Percentiles rank a stretch among this genome's conserved stretches.
These are phyloP conservation scores for Penicillium pulvis DNA, from an alignment of 495 filamentous ascomycete species.

Conservation along the genomic window DNA sequence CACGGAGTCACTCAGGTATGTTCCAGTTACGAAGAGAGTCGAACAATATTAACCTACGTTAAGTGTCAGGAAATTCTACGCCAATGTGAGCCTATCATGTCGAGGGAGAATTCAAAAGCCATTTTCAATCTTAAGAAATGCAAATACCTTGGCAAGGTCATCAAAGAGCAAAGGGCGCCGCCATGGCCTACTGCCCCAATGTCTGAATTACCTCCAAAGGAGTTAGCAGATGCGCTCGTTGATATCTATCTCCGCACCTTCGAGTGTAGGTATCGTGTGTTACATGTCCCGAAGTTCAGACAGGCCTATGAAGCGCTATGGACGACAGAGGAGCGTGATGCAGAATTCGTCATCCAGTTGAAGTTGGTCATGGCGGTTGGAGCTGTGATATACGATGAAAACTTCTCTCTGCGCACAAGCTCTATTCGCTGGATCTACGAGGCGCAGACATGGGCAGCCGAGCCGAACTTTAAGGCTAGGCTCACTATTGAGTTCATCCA, in stretches of 20 bases:
- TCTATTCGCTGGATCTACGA: conserved; percentile 53
- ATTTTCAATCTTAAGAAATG: conserved; percentile 40
- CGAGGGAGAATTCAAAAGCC: conserved; percentile 39
- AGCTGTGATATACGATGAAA: conserved; percentile 38
- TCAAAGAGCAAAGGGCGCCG: conserved; percentile 45
- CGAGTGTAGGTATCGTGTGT: conserved; percentile 54
- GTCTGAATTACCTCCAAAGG: conserved; percentile 44
- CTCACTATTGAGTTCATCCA: conserved; percentile 48
- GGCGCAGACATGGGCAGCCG: conserved; percentile 54
- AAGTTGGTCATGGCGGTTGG: conserved; percentile 56
- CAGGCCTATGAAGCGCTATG: conserved; percentile 35
- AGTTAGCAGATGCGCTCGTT: conserved; percentile 41
- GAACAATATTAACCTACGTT: background rate
- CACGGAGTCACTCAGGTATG: conserved; percentile 44
- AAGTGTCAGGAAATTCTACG: conserved; percentile 48
- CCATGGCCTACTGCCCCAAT: conserved; percentile 41
- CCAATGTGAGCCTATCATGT: conserved; percentile 38
- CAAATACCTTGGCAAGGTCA: conserved; percentile 47
- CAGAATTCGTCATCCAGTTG: conserved; percentile 43
- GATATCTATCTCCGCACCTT: conserved; percentile 43
- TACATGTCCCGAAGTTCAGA: conserved; percentile 61
- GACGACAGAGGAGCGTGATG: conserved; percentile 11
- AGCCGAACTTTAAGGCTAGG: conserved; percentile 51
- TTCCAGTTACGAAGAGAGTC: background rate
- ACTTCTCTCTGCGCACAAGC: conserved; percentile 35